Conservation (phyloP, 2,329 filamentous ascomycete genomes). For the Clarireedia monteithiana region DNA sequence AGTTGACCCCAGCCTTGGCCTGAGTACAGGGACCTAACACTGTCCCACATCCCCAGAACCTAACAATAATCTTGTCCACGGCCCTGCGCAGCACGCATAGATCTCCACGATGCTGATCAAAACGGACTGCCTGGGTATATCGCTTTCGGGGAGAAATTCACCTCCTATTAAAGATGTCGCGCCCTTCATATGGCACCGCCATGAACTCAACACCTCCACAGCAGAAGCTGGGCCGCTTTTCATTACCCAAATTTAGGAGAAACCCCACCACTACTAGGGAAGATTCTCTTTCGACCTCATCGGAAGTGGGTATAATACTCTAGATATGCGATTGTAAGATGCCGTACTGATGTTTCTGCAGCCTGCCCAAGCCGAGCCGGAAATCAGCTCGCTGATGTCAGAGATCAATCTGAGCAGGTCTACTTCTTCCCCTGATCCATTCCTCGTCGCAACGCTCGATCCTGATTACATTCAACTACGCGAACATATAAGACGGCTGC, state of each 20-base stretch:
- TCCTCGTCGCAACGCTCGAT: slow-evolving; percentile 20
- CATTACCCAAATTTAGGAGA: slow-evolving; percentile 1
- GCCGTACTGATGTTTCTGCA: slow-evolving; percentile 7
- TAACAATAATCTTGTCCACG: neutral
- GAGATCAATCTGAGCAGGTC: slow-evolving; percentile 19
- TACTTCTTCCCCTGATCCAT: slow-evolving; percentile 22
- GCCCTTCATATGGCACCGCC: neutral
- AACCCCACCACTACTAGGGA: neutral
- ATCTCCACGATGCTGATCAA: neutral
- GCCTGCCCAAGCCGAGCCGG: slow-evolving; percentile 17
- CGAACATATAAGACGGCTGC: slow-evolving; percentile 22
- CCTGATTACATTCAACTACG: slow-evolving; percentile 25
- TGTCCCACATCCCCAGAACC: too few relatives aligned
- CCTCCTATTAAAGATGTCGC: slow-evolving; percentile 2
- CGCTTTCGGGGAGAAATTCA: neutral
- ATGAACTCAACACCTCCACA: neutral
- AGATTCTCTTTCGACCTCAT: neutral
- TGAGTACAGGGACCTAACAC: too few relatives aligned
- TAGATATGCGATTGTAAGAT: neutral
- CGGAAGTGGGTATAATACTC: neutral
- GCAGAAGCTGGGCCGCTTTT: slow-evolving; percentile 1
- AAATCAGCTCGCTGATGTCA: slow-evolving; percentile 14
- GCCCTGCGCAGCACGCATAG: neutral
- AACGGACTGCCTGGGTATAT: neutral
- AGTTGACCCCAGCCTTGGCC: too few relatives aligned